A percentile compares a stretch with the other conserved stretches of the same genome.
These are phyloP conservation scores for Pilasporangium apinafurcum DNA, from an alignment of 352 stramenopile species.

Conservation along the genomic window DNA sequence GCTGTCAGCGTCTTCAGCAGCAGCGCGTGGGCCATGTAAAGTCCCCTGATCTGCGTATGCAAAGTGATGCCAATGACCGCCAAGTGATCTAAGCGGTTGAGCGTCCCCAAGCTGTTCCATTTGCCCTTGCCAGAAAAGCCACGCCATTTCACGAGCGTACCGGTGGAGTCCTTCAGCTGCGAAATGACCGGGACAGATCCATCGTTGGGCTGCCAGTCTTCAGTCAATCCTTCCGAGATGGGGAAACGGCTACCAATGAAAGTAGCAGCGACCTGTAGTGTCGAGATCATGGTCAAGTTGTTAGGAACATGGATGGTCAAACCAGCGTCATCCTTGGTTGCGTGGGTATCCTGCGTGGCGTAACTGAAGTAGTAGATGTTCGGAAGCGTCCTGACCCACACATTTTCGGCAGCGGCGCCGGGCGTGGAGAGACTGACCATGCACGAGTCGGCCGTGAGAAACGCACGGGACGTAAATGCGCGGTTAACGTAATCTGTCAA, in stretches of 20 bases:
- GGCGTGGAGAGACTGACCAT: constrained; percentile 7
- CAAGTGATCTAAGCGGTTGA: constrained; percentile 8
- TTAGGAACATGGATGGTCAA: constrained; percentile 4
- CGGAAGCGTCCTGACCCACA: constrained; percentile 10
- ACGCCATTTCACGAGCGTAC: constrained; percentile 2
- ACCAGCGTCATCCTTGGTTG: constrained; percentile 6
- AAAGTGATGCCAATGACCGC: constrained; percentile 6
- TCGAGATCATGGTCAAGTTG: too few relatives aligned
- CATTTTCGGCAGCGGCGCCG: constrained; percentile 6
- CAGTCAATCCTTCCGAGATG: not conserved
- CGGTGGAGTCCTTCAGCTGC: constrained; percentile 6
- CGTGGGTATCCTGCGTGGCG: constrained; percentile 1
- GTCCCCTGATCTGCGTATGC: constrained; percentile 5
- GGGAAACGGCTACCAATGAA: constrained; percentile 5
- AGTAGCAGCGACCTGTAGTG: too few relatives aligned
- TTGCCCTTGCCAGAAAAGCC: not conserved
- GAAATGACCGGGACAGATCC: constrained; percentile 3
- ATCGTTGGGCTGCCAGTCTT: constrained; percentile 2
- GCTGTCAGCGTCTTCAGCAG: constrained; percentile 4
- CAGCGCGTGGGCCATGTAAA: constrained; percentile 5
- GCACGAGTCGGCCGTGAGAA: constrained; percentile 7
- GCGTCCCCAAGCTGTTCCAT: constrained; percentile 9
- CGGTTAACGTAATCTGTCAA: constrained; percentile 6
- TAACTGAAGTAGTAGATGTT: constrained; percentile 14
- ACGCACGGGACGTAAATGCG: constrained; percentile 2